phyloP scores from a whole-genome alignment of 2,329 filamentous ascomycete species.

The Canariomyces notabilis region DNA sequence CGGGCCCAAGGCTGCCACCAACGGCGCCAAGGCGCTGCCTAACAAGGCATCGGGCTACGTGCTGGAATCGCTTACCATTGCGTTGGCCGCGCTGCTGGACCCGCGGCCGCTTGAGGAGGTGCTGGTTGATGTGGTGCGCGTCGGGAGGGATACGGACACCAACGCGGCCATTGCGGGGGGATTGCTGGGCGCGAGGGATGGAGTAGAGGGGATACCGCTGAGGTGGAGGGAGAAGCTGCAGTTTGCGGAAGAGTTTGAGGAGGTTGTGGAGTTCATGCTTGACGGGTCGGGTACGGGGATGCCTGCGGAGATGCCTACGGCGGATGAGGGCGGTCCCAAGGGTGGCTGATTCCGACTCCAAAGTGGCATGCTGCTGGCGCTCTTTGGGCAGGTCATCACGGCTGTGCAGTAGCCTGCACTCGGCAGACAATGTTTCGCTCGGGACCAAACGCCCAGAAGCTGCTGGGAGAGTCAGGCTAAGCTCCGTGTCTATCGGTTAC shows the following conservation, averaged over 20 bases:
- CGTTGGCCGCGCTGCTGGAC: conserved; percentile 40
- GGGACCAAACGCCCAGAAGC: no score
- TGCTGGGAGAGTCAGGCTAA: no score
- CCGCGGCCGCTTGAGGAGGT: conserved; percentile 37
- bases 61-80: conserved; percentile 38
- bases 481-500: no score
- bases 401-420: no score
- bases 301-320: no score
- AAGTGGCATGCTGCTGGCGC: no score
- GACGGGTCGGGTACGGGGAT: no score
- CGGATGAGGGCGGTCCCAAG: no score
- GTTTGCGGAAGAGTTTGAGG: conserved; percentile 35
- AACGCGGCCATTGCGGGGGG: conserved; percentile 44
- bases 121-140: conserved; percentile 40
- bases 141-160: conserved; percentile 43
- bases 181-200: conserved; percentile 41
- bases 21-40: conserved; percentile 28
- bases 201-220: conserved; percentile 37
- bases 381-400: no score
- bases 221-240: conserved; percentile 37
- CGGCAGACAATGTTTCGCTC: no score
- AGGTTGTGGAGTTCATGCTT: conserved; percentile 17
- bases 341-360: no score
- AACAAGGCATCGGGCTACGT: conserved; percentile 37
- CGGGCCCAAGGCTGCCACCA: conserved; percentile 29